These are phyloP conservation scores for Sergeia podlipaevii DNA, from an alignment of 208 protist genomes.

Conservation along the genomic window DNA sequence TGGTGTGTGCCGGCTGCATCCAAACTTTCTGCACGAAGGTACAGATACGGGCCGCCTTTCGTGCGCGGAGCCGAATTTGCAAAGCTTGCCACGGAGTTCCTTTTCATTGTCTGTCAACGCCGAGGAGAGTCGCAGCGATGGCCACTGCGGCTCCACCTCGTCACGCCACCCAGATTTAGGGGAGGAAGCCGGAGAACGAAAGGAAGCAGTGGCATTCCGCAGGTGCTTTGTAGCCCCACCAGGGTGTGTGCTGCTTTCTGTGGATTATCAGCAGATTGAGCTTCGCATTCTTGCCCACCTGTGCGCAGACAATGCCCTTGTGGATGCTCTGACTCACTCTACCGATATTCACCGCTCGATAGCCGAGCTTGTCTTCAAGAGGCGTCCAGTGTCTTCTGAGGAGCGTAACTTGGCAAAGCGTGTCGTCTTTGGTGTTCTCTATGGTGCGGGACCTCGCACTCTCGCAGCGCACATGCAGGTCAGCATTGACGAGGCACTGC, in stretches of 20 bases:
- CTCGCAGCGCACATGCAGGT: constrained; percentile 71
- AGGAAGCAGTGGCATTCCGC: constrained; percentile 58
- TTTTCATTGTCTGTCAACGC: not conserved
- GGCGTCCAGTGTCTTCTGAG: constrained; percentile 48
- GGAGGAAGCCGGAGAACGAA: too few relatives aligned
- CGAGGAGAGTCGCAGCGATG: too few relatives aligned
- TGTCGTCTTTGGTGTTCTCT: constrained; percentile 86
- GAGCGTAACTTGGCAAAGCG: constrained; percentile 79
- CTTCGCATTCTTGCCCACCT: constrained; percentile 89
- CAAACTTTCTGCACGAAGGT: constrained; percentile 84
- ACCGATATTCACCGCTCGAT: constrained; percentile 78
- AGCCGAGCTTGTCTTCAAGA: constrained; percentile 74
- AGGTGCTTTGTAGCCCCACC: constrained; percentile 70
- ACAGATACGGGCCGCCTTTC: constrained; percentile 90
- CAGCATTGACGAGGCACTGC: constrained; percentile 52
- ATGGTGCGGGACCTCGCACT: constrained; percentile 71
- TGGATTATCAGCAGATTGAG: constrained; percentile 93
- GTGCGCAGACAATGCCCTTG: constrained; percentile 55
- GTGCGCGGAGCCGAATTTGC: constrained; percentile 87
- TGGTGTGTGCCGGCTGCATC: constrained; percentile 28
- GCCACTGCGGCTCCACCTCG: too few relatives aligned
- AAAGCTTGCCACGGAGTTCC: constrained; percentile 74
- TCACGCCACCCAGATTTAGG: too few relatives aligned
- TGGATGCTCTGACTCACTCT: constrained; percentile 54
- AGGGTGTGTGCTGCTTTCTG: constrained; percentile 54